These are phyloP conservation scores for Cunninghamia lanceolata DNA, from an alignment of 75 land plant genomes.

Conservation along the genomic window DNA sequence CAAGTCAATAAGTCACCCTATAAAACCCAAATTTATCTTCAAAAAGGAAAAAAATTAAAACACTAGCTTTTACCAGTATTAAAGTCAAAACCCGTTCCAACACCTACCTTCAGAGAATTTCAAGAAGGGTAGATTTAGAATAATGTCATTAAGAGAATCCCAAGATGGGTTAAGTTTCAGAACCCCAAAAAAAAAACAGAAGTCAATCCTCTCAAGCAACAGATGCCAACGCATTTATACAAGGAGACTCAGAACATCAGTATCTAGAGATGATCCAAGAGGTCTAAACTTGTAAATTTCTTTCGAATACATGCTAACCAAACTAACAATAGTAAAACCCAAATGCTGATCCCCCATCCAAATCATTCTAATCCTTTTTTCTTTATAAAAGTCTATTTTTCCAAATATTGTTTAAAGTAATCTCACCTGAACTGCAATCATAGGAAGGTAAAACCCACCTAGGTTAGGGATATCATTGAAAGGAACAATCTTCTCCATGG, in stretches of 20 bases:
- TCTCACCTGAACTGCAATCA: constrained; percentile 54
- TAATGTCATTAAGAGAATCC: too few species aligned
- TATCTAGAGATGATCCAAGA: too few species aligned
- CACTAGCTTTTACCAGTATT: too few species aligned
- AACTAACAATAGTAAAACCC: background rate
- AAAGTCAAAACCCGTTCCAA: background rate
- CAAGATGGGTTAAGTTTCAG: too few species aligned
- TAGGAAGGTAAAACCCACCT: constrained; percentile 46
- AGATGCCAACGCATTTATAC: background rate
- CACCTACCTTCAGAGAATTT: background rate
- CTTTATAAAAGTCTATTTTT: too few species aligned
- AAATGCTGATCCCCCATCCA: background rate
- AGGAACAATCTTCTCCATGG: constrained; percentile 39
- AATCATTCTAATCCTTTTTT: background rate
- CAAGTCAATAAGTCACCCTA: background rate
- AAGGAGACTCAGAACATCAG: background rate
- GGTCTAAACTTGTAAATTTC: too few species aligned
- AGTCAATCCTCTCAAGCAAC: background rate
- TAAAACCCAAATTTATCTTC: background rate
- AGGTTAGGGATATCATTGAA: constrained; percentile 36
- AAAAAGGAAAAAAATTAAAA: too few species aligned
- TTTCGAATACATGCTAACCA: background rate
- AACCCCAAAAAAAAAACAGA: background rate
- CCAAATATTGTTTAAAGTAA: too few species aligned
- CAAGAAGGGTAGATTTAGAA: background rate